phyloP scores from a whole-genome alignment of 768 basidiomycete species.

The Mycena crocata region DNA sequence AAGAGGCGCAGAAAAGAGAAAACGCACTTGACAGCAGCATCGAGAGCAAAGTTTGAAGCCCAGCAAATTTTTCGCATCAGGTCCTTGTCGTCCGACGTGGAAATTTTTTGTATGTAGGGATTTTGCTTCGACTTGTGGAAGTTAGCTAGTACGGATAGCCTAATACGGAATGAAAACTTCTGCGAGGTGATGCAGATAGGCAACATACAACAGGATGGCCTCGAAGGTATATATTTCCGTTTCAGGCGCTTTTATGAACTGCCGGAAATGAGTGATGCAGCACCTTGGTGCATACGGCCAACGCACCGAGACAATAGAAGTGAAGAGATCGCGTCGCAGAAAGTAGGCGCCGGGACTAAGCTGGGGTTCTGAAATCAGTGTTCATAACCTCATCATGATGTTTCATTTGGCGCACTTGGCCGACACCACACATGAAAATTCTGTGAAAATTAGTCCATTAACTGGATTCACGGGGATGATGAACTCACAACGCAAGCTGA shows the following conservation, averaged over 20 bases:
- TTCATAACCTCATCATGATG: background rate
- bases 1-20: background rate
- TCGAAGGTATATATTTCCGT: conserved; percentile 71
- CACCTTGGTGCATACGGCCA: background rate
- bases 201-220: conserved; percentile 56
- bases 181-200: too few relatives aligned
- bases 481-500: conserved; percentile 61
- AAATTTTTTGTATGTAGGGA: conserved; percentile 68
- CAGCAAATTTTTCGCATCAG: conserved; percentile 69
- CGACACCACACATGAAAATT: conserved; percentile 68
- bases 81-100: conserved; percentile 57
- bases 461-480: too few relatives aligned
- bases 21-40: conserved; percentile 62
- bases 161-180: background rate
- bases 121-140: conserved; percentile 81
- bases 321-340: conserved; percentile 70
- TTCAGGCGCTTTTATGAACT: conserved; percentile 66
- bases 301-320: conserved; percentile 62
- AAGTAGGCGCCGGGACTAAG: conserved; percentile 81
- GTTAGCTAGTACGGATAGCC: conserved; percentile 71
- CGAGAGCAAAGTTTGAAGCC: conserved; percentile 65
- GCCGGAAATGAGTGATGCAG: background rate
- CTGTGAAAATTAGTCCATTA: conserved; percentile 5
- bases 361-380: conserved; percentile 41
- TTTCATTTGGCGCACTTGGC: conserved; percentile 35